These are phyloP conservation scores for Monilinia fructigena DNA, from an alignment of 2,329 filamentous ascomycete species.

Conservation along the genomic window DNA sequence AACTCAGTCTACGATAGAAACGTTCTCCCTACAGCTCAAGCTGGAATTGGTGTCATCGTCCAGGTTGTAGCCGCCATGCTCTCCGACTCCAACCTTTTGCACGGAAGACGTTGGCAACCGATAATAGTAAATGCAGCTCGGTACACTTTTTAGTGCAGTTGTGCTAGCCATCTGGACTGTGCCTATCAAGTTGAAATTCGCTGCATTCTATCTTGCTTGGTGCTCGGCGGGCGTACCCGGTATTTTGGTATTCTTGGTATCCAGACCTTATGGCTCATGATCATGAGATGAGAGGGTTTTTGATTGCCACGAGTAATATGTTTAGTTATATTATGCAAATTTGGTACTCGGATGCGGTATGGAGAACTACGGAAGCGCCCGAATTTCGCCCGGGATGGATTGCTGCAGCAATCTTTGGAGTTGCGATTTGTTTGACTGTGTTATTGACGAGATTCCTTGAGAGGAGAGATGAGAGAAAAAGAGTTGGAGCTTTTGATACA, in stretches of 20 bases:
- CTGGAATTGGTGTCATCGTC: conserved; percentile 28
- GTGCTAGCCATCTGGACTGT: conserved; percentile 30
- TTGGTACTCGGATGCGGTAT: conserved; percentile 33
- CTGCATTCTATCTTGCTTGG: conserved; percentile 26
- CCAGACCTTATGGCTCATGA: conserved; percentile 29
- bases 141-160: conserved; percentile 35
- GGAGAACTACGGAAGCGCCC: conserved; percentile 33
- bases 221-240: conserved; percentile 26
- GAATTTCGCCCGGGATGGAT: conserved; percentile 31
- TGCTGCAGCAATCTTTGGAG: conserved; percentile 24
- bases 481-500: background rate
- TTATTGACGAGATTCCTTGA: conserved; percentile 20
- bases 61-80: conserved; percentile 33
- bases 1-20: conserved; percentile 31
- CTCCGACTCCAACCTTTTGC: conserved; percentile 32
- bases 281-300: conserved; percentile 32
- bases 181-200: conserved; percentile 19
- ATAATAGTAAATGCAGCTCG: conserved; percentile 32
- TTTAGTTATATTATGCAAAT: conserved; percentile 32
- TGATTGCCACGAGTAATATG: conserved; percentile 32
- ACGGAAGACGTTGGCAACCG: conserved; percentile 33
- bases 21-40: conserved; percentile 32
- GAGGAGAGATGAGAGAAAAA: conserved; percentile 21
- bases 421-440: background rate
- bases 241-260: conserved; percentile 27